Base-by-base conservation (phyloP, 352 stramenopile species). In the Pythium dissotocum region DNA sequence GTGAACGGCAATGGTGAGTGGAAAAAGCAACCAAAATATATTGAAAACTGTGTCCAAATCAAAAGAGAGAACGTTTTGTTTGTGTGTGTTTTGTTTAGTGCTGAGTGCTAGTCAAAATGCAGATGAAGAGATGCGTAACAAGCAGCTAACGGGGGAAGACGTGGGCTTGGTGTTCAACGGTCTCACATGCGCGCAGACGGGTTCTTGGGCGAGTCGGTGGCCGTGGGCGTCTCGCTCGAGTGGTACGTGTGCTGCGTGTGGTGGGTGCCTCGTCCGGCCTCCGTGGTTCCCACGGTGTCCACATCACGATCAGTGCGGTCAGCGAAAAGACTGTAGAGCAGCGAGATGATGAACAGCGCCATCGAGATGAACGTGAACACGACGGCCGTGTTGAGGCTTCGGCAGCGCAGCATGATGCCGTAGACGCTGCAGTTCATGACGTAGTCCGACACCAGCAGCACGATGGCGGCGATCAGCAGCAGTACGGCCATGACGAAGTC, bases 341-440 rank as follows among this genome's bases (percentile, higher is more conserved):
- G 70, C 24, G 76, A 78, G 32, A 75, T 59, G 12, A 92, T 69
- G 51, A 77, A 87, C 6, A 82, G 65, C 53, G 76, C 73, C 52
- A 86, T 83, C 28, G 80, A 77, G 7, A 92, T 65, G 53, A 90
- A 92, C 33, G 77, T 85, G 67, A 92, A 92, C 5, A 90, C 79
- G 13, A 90, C 80, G 0, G 75, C 77, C 0, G 80, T 82, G 24
- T 77, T 78, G 33, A 92, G 58, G 24, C 65, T 30, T 36, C 72
- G 71, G 72, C 83, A 92, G 61, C 80, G 83, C 33, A 92, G 70
- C 83, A 88, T 89, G 75, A 85, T 85, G 56, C 77, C 77, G 61
- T 90, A 92, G 13, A 90, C 69, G 12, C 70, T 71, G 65, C 83
- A 92, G 63, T 90, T 61, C 26, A 75, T 42, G 16, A 92, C 81